These are phyloP conservation scores for Hypoxylon cercidicola DNA, from an alignment of 495 filamentous ascomycete genomes.

Conservation along the genomic window DNA sequence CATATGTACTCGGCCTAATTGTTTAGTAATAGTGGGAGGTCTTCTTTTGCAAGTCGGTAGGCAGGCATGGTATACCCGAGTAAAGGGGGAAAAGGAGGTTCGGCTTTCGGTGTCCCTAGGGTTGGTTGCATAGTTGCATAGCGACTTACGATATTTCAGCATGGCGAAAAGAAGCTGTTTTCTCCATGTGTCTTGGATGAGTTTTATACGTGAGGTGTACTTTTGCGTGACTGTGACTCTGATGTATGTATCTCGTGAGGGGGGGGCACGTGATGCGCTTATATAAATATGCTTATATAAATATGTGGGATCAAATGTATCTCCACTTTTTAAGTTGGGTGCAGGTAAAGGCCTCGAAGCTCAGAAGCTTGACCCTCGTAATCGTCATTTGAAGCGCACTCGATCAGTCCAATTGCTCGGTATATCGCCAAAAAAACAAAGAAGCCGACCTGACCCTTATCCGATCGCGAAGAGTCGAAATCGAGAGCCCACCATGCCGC, in stretches of 20 bases:
- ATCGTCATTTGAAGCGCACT: slow-evolving; percentile 15
- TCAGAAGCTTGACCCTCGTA: background rate
- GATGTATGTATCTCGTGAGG: background rate
- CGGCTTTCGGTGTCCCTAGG: background rate
- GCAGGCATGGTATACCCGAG: slow-evolving; percentile 16
- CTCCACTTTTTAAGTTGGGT: background rate
- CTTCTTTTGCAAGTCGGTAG: background rate
- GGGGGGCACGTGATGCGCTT: slow-evolving; percentile 2
- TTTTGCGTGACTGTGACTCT: too few species aligned
- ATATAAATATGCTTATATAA: too few species aligned
- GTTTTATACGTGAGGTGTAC: too few species aligned
- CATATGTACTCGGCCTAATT: background rate
- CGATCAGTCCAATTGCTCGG: background rate
- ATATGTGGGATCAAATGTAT: background rate
- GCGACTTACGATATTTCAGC: slow-evolving; percentile 16
- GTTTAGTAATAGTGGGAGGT: too few species aligned
- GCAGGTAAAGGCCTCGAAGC: slow-evolving; percentile 4
- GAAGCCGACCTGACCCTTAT: slow-evolving; percentile 1
- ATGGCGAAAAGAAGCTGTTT: background rate
- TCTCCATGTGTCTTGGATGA: too few species aligned
- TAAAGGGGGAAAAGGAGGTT: slow-evolving; percentile 9
- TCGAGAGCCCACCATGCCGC: slow-evolving; percentile 65
- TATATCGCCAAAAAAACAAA: too few species aligned
- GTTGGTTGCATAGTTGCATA: slow-evolving; percentile 35
- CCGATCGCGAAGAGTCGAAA: slow-evolving; percentile 2